These are phyloP conservation scores for Royoungia palumana DNA, from an alignment of 768 basidiomycete species.

Conservation along the genomic window DNA sequence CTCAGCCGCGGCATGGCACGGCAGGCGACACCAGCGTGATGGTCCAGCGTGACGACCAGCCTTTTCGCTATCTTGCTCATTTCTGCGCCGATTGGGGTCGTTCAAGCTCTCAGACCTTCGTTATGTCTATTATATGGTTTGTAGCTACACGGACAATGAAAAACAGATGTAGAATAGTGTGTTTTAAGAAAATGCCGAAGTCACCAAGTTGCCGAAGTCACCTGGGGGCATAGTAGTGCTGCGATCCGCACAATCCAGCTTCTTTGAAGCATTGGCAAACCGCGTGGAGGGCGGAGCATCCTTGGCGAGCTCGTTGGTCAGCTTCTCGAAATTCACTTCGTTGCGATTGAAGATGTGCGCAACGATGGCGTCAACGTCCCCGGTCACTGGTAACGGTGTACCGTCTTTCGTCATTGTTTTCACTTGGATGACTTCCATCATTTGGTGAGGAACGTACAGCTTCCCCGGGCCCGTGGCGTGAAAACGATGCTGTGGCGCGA, in stretches of 20 bases:
- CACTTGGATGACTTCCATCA: slow-evolving; percentile 33
- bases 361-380: slow-evolving; percentile 30
- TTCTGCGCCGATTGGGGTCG: too few relatives aligned
- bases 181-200: too few relatives aligned
- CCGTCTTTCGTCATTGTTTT: slow-evolving; percentile 29
- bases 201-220: too few relatives aligned
- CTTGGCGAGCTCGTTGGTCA: slow-evolving; percentile 23
- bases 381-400: slow-evolving; percentile 21
- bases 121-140: too few relatives aligned
- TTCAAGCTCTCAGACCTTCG: too few relatives aligned
- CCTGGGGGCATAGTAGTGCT: too few relatives aligned
- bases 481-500: slow-evolving; percentile 24
- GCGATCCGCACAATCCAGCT: slow-evolving; percentile 21
- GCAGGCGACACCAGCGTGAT: too few relatives aligned
- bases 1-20: too few relatives aligned
- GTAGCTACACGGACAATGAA: too few relatives aligned
- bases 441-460: slow-evolving; percentile 28
- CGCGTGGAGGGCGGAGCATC: slow-evolving; percentile 20
- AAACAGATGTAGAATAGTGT: too few relatives aligned
- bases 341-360: slow-evolving; percentile 32
- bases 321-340: slow-evolving; percentile 28
- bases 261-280: slow-evolving; percentile 26
- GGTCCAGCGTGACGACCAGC: too few relatives aligned
- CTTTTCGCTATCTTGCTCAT: too few relatives aligned
- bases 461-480: slow-evolving; percentile 32